phyloP scores from a whole-genome alignment of 805 yeast species.

The Myxozyma geophila region DNA sequence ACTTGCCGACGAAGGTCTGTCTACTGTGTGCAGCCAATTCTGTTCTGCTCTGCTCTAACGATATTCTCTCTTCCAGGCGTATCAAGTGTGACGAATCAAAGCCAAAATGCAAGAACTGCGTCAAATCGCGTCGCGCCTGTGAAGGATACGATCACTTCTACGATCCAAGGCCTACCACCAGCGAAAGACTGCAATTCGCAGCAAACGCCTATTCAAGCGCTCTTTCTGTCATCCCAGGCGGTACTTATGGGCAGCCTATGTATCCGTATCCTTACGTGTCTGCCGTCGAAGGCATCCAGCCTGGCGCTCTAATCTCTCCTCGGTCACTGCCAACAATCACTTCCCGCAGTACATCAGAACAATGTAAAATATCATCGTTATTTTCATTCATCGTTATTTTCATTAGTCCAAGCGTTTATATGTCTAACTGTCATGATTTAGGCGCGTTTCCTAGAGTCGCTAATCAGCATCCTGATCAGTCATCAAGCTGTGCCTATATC shows the following conservation, averaged over 20 bases:
- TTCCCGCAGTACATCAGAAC: too few relatives aligned
- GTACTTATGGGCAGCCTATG: not conserved
- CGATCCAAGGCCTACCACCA: not conserved
- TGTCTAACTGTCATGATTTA: not conserved
- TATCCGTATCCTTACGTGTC: not conserved
- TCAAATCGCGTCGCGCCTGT: conserved; percentile 28
- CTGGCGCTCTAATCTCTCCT: too few relatives aligned
- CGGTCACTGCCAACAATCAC: too few relatives aligned
- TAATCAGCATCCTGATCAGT: not conserved
- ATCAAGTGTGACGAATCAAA: conserved; percentile 68
- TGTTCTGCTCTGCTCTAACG: not conserved
- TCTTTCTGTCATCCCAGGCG: not conserved
- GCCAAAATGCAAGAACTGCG: conserved; percentile 59
- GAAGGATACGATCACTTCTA: conserved; percentile 30
- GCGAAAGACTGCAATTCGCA: not conserved
- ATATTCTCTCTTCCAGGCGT: conserved; percentile 47
- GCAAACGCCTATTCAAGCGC: not conserved
- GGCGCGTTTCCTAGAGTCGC: not conserved
- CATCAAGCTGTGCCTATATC: not conserved
- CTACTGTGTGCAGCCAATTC: not conserved
- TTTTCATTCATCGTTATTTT: too few relatives aligned
- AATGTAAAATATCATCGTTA: too few relatives aligned
- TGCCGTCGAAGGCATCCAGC: too few relatives aligned
- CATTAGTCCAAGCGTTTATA: not conserved
- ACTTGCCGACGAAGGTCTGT: conserved; percentile 25